These are phyloP conservation scores for Eucalyptus erythrocorys DNA, from an alignment of 345 rosid species.

Conservation along the genomic window DNA sequence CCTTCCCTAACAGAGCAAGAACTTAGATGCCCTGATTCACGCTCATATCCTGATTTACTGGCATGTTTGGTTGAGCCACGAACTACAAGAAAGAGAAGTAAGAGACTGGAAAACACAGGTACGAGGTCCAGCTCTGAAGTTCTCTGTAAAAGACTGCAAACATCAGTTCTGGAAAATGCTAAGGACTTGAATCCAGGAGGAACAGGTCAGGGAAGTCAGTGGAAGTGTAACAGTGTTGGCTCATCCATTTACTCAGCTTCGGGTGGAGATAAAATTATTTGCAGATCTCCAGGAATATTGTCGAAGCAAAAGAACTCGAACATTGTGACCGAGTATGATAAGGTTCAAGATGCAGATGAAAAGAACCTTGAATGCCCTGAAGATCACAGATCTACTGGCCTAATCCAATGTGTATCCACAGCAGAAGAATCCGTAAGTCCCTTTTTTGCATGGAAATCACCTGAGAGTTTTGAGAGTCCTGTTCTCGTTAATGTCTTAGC, in stretches of 20 bases:
- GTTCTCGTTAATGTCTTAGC: background rate
- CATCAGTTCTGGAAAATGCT: background rate
- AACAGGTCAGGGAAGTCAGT: background rate
- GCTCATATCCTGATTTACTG: slow-evolving; percentile 20
- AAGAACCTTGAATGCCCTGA: background rate
- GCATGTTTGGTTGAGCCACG: slow-evolving; percentile 19
- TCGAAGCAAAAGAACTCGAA: slow-evolving; percentile 2
- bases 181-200: background rate
- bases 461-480: background rate
- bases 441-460: background rate
- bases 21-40: slow-evolving; percentile 2
- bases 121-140: slow-evolving; percentile 1
- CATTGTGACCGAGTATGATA: background rate
- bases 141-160: slow-evolving; percentile 27
- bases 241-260: background rate
- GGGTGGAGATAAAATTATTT: slow-evolving; percentile 8
- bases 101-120: slow-evolving; percentile 12
- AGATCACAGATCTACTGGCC: background rate
- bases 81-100: slow-evolving; percentile 49
- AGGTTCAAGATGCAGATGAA: background rate
- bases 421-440: slow-evolving; percentile 20
- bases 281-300: slow-evolving; percentile 4
- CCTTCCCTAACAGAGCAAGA: slow-evolving; percentile 10
- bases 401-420: background rate
- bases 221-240: slow-evolving; percentile 3